Percentiles rank a stretch among this genome's conserved stretches.
Evolutionary conservation across 192 early-diverging fungal genomes (phyloP).

Genomic region (Coemansia pectinata): DNA sequence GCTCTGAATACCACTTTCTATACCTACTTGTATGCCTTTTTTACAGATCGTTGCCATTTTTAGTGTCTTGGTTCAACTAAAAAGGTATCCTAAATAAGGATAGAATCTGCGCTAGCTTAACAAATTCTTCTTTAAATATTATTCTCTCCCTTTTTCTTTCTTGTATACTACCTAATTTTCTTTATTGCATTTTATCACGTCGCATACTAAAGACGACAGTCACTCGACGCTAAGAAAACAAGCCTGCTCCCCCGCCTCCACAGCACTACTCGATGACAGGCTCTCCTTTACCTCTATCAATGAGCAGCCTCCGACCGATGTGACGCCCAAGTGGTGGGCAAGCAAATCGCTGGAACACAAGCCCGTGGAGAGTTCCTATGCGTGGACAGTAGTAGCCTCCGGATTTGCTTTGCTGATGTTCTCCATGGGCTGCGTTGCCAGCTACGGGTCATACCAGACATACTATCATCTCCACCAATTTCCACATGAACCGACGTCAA

Average conservation of each 20-base stretch:
- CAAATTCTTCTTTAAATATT: background rate
- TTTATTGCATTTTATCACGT: background rate
- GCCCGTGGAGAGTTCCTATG: slow-evolving; percentile 40
- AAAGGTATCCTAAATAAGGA: background rate
- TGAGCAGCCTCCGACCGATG: background rate
- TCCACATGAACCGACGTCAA: slow-evolving; percentile 42
- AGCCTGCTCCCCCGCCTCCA: background rate
- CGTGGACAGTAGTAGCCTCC: slow-evolving; percentile 56
- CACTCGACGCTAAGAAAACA: background rate
- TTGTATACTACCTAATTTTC: background rate
- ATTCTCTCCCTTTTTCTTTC: background rate
- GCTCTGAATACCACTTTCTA: background rate
- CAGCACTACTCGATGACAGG: background rate
- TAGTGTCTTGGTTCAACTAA: background rate
- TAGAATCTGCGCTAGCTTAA: background rate
- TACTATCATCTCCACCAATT: slow-evolving; percentile 41
- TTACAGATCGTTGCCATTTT: background rate
- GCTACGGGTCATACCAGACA: slow-evolving; percentile 58
- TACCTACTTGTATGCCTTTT: background rate
- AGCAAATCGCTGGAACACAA: slow-evolving; percentile 36
- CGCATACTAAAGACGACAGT: slow-evolving; percentile 9
- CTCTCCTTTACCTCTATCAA: background rate
- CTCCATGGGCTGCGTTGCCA: slow-evolving; percentile 57
- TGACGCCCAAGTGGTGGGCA: slow-evolving; percentile 25
- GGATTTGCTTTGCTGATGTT: slow-evolving; percentile 56